These are phyloP conservation scores for Scheffersomyces titani DNA, from an alignment of 1,139 yeast genomes.

Conservation along the genomic window DNA sequence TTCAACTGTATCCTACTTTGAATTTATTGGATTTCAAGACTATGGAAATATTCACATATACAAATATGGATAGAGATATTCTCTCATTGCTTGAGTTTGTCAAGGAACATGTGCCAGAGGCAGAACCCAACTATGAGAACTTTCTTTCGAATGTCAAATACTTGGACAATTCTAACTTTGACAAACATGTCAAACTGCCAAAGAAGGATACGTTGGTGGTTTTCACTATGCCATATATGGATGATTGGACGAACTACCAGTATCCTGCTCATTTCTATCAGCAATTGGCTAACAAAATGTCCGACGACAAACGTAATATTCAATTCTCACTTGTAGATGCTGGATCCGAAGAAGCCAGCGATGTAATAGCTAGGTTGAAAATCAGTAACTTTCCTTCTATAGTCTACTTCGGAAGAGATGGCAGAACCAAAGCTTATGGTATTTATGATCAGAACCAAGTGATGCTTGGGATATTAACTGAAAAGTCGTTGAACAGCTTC, in stretches of 20 bases:
- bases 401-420: conserved; percentile 23
- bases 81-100: conserved; percentile 26
- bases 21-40: conserved; percentile 30
- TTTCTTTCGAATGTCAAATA: conserved; percentile 14
- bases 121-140: conserved; percentile 22
- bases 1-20: conserved; percentile 34
- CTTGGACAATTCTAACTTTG: conserved; percentile 8
- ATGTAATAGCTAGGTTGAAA: conserved; percentile 22
- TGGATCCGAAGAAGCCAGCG: conserved; percentile 19
- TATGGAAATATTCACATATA: conserved; percentile 26
- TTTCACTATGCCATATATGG: conserved; percentile 23
- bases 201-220: conserved; percentile 23
- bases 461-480: not conserved
- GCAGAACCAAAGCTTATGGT: conserved; percentile 25
- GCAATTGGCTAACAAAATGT: conserved; percentile 18
- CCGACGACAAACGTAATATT: conserved; percentile 6
- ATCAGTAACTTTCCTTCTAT: conserved; percentile 39
- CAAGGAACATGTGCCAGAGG: conserved; percentile 9
- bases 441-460: not conserved
- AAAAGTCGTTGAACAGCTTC: not conserved
- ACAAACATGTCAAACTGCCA: conserved; percentile 5
- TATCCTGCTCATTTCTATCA: conserved; percentile 41
- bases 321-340: conserved; percentile 30
- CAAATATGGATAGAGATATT: conserved; percentile 21
- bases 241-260: conserved; percentile 33